Evolutionary conservation across 179 eudicot genomes (phyloP).

Genomic region (Gypsophila paniculata): DNA sequence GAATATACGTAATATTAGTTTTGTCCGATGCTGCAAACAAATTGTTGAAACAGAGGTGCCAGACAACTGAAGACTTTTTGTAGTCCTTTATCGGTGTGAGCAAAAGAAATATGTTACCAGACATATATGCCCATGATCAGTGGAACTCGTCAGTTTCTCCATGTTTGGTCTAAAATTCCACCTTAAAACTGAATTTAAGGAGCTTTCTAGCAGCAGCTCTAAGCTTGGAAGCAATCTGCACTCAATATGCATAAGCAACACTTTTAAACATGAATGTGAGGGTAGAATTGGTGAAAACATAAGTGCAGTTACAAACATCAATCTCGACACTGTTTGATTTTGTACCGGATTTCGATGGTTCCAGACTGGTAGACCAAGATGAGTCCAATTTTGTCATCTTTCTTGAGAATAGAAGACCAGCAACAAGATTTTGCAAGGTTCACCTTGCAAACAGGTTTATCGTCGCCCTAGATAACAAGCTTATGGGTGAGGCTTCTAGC

Average conservation of each 20-base stretch:
- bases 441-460: conserved; percentile 50
- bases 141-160: conserved; percentile 49
- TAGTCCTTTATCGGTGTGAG: not conserved
- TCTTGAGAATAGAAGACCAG: conserved; percentile 56
- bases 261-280: conserved; percentile 5
- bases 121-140: conserved; percentile 49
- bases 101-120: conserved; percentile 40
- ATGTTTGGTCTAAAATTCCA: conserved; percentile 66
- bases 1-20: conserved; percentile 11
- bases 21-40: not conserved
- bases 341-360: conserved; percentile 62
- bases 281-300: not conserved
- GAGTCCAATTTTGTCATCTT: conserved; percentile 45
- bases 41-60: not conserved
- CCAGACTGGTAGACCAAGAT: conserved; percentile 58
- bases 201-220: conserved; percentile 47
- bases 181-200: conserved; percentile 53
- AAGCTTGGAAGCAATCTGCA: conserved; percentile 69
- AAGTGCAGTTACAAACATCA: not conserved
- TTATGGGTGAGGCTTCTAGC: conserved; percentile 19
- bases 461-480: conserved; percentile 49
- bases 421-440: conserved; percentile 61
- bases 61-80: not conserved
- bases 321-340: not conserved
- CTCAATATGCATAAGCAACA: conserved; percentile 9